Evolutionary conservation across 2,329 filamentous ascomycete genomes (phyloP), one percentile per base, ranked within the genome.

Genomic region (Taxawa tesnikishii): DNA sequence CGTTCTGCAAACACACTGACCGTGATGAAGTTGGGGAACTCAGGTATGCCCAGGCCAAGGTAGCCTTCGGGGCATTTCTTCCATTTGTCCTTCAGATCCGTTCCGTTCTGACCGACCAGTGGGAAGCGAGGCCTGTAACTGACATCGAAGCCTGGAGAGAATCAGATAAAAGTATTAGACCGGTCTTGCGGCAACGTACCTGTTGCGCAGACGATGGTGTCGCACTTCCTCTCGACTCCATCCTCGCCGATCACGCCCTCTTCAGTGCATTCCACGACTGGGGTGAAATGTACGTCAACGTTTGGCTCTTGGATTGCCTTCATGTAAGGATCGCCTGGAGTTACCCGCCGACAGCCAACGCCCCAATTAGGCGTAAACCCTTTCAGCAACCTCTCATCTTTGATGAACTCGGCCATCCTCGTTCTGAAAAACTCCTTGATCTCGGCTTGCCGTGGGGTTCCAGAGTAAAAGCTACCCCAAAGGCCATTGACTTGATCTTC

Each of bases 241-340:
- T 66, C 56, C 5, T 43, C 51, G 8, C 60, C 60, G 1, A 65
- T 50, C 1, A 65, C 55, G 2, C 62, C 62, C 3, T 59, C 56
- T 37, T 62, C 55, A 1, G 63, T 66, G 35, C 65, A 58, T 16
- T 54, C 52, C 10, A 48, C 49, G 3, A 66, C 63, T 2, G 57
- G 50, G 2, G 63, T 61, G 41, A 67, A 68, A 39, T 67, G 62
- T 0, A 68, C 63, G 40, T 67, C 59, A 2, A 68, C 62, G 31
- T 68, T 68, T 6, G 54, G 49, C 33, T 67, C 53, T 37, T 66
- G 62, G 27, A 68, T 62, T 1, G 65, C 64, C 26, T 53, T 39
- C 57, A 69, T 64, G 40, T 68, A 69, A 2, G 62, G 62, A 41
- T 67, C 63, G 3, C 65, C 65, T 0, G 62, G 62, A 0, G 61